Base-by-base conservation (phyloP, 805 yeast species). In the Clavispora fructus region DNA sequence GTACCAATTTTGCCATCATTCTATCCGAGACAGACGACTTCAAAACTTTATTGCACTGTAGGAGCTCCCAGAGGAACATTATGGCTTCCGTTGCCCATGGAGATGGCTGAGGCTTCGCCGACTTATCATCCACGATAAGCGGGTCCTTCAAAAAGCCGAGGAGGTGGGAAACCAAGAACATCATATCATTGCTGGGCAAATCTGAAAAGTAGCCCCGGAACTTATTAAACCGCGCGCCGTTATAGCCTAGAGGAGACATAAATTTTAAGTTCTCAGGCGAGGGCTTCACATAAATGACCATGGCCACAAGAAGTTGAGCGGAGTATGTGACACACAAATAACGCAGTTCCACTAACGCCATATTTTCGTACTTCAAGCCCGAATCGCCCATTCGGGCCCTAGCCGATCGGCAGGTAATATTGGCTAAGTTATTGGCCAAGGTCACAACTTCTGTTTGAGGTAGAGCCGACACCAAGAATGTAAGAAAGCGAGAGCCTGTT, bases 51-150 rank as follows among this genome's bases (percentile, higher is more conserved):
- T 92, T 92, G 54, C 89, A 82, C 58, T 87, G 92, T 30, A 79
- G 65, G 38, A 89, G 65, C 56, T 87, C 95, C 87, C 95, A 87
- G 13, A 86, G 53, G 8, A 91, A 59, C 59, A 85, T 73, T 6
- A 80, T 63, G n/a, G 78, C 59, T 57, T 85, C 91, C 4, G 73
- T 65, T 2, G 80, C 61, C 83, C 90, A 72, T 16, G 73, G 56
- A 5, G 69, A 54, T 40, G 66, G 60, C 49, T 52, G 46, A 12
- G 39, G 14, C 28, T 40, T 39, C 35, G 42, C 27, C 9, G 39
- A 33, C 37, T 17, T 42, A 7, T 43, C 46, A 10, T 32, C 26
- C 10, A 45, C 27, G 11, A 28, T 23, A 30, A 50, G 33, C 3
- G 56, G 56, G 23, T 17, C 29, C 11, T 49, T 45, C 17, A 53